Evolutionary conservation across 2,329 filamentous ascomycete genomes (phyloP).

Genomic region (Colletotrichum cereale): DNA sequence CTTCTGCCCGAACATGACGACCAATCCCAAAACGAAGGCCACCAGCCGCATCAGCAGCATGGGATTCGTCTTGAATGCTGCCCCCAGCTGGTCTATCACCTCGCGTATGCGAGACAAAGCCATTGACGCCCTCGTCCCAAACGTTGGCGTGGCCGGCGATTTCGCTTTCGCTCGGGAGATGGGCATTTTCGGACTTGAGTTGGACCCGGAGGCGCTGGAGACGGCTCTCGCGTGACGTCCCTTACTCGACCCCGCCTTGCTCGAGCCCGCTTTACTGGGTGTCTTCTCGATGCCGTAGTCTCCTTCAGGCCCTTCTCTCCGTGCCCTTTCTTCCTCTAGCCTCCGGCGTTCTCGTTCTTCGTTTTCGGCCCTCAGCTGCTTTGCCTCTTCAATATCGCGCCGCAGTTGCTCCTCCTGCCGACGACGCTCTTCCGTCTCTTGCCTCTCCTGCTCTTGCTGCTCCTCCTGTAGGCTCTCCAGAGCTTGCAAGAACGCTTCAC

Average conservation of each 20-base stretch:
- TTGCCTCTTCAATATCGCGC: conserved; percentile 69
- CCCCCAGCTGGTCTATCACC: conserved; percentile 64
- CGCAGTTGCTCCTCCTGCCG: conserved; percentile 69
- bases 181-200: conserved; percentile 44
- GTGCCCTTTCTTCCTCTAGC: conserved; percentile 65
- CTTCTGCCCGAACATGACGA: conserved; percentile 80
- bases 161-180: conserved; percentile 49
- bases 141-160: conserved; percentile 50
- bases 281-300: conserved; percentile 77
- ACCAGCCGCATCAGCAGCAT: conserved; percentile 72
- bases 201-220: conserved; percentile 50
- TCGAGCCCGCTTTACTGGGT: conserved; percentile 53
- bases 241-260: conserved; percentile 52
- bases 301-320: conserved; percentile 68
- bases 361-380: conserved; percentile 68
- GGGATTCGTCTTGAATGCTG: conserved; percentile 68
- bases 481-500: conserved; percentile 89
- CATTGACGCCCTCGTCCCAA: conserved; percentile 63
- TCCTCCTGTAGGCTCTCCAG: conserved; percentile 88
- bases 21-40: conserved; percentile 82
- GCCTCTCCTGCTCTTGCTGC: conserved; percentile 77
- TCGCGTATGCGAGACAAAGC: conserved; percentile 65
- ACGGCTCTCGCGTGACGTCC: conserved; percentile 48
- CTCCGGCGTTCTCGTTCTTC: conserved; percentile 66
- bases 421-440: conserved; percentile 69